Evolutionary conservation across 2,329 filamentous ascomycete genomes (phyloP).

Genomic region (Xylaria arbuscula): DNA sequence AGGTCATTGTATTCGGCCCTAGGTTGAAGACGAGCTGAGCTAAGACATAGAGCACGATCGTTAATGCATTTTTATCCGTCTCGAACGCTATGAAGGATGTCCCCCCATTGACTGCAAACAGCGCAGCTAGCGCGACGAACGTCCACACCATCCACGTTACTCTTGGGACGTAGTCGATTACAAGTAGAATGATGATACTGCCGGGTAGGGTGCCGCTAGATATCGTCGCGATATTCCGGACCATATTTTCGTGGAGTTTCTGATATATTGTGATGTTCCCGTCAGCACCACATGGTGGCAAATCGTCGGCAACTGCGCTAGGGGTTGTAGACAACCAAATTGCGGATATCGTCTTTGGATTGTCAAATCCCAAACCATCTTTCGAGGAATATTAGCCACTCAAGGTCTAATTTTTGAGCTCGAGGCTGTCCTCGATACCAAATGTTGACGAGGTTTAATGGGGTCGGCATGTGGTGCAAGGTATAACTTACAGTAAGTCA

Average conservation of each 20-base stretch:
- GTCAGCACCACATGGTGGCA: conserved; percentile 21
- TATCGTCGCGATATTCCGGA: conserved; percentile 42
- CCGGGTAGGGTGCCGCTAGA: conserved; percentile 41
- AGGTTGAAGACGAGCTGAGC: conserved; percentile 68
- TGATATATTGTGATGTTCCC: conserved; percentile 39
- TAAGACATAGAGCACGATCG: conserved; percentile 62
- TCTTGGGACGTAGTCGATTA: conserved; percentile 44
- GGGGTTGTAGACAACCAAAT: conserved; percentile 38
- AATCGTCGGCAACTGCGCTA: neutral
- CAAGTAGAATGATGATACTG: conserved; percentile 41
- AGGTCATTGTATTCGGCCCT: conserved; percentile 71
- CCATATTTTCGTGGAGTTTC: conserved; percentile 38
- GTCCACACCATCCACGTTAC: conserved; percentile 46
- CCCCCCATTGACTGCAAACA: conserved; percentile 44
- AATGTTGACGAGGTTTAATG: neutral
- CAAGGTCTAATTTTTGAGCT: neutral
- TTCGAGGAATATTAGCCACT: conserved; percentile 2
- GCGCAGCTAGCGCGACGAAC: conserved; percentile 41
- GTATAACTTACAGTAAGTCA: conserved; percentile 52
- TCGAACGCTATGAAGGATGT: conserved; percentile 44
- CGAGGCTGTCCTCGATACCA: neutral
- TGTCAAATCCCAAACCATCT: conserved; percentile 56
- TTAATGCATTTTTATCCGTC: conserved; percentile 47
- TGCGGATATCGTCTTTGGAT: conserved; percentile 43
- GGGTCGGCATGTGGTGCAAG: too few relatives aligned